These are phyloP conservation scores for Cercospora zeina DNA, from an alignment of 2,329 filamentous ascomycete genomes.

Conservation along the genomic window DNA sequence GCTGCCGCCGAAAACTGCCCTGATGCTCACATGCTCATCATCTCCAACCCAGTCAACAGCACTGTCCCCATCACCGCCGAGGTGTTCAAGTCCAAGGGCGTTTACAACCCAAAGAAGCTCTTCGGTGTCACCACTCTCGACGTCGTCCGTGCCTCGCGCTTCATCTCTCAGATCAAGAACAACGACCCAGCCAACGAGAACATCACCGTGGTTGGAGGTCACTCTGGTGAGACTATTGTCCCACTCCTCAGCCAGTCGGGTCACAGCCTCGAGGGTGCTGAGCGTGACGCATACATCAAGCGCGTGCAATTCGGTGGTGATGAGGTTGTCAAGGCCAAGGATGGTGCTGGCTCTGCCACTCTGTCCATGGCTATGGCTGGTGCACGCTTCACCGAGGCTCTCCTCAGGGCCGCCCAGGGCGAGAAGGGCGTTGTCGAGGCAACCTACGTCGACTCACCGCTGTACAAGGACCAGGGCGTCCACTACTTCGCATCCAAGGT, in stretches of 20 bases:
- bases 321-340: constrained; percentile 99
- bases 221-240: constrained; percentile 98
- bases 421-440: constrained; percentile 95
- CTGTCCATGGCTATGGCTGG: constrained; percentile 99
- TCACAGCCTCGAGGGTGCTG: constrained; percentile 79
- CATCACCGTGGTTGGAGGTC: constrained; percentile 93
- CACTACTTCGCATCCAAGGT: constrained; percentile 96
- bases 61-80: constrained; percentile 97
- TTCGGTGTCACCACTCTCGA: constrained; percentile 99
- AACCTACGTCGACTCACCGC: constrained; percentile 92
- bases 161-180: constrained; percentile 91
- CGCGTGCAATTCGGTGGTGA: constrained; percentile 99
- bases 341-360: constrained; percentile 92
- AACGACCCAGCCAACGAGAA: constrained; percentile 90
- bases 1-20: constrained; percentile 84
- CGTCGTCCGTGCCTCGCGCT: constrained; percentile 94
- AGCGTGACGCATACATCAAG: constrained; percentile 74
- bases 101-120: constrained; percentile 99
- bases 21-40: constrained; percentile 93
- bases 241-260: constrained; percentile 93
- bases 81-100: constrained; percentile 90
- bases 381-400: constrained; percentile 78
- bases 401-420: constrained; percentile 89
- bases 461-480: constrained; percentile 97
- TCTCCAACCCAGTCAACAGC: constrained; percentile 98